Percentiles rank a stretch among this genome's conserved stretches.
phyloP scores from a whole-genome alignment of 768 basidiomycete species.

The Russula virescens region DNA sequence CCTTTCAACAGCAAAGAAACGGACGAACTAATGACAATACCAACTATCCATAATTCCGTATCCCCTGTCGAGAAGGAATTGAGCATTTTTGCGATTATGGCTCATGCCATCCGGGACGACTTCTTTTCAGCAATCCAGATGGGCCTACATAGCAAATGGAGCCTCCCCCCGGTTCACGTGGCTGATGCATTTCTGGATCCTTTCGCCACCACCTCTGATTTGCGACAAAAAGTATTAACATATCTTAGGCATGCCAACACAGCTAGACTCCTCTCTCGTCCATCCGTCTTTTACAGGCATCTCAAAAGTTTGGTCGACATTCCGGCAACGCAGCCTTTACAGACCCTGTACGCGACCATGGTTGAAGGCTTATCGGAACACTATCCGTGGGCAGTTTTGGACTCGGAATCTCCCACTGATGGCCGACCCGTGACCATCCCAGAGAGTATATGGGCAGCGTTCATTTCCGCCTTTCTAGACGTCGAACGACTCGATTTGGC shows the following conservation, averaged over 20 bases:
- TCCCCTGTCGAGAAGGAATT: constrained; percentile 28
- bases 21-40: constrained; percentile 1
- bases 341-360: constrained; percentile 46
- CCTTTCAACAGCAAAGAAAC: background rate
- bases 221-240: constrained; percentile 38
- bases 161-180: constrained; percentile 31
- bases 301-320: constrained; percentile 42
- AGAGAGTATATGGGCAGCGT: constrained; percentile 55
- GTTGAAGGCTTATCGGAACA: constrained; percentile 46
- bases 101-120: constrained; percentile 52
- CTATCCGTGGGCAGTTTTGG: constrained; percentile 49
- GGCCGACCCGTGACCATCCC: constrained; percentile 45
- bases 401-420: constrained; percentile 34
- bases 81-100: constrained; percentile 51
- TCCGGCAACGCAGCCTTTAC: constrained; percentile 32
- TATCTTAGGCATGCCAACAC: constrained; percentile 46
- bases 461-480: constrained; percentile 60
- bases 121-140: constrained; percentile 50
- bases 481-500: constrained; percentile 52
- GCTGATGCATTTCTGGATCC: constrained; percentile 39
- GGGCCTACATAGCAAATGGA: constrained; percentile 37
- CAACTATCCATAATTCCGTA: background rate
- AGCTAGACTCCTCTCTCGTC: constrained; percentile 48
- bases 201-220: constrained; percentile 35
- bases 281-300: constrained; percentile 45